These are phyloP conservation scores for Ogataea paradorogensis DNA, from an alignment of 805 yeast species.

Conservation along the genomic window DNA sequence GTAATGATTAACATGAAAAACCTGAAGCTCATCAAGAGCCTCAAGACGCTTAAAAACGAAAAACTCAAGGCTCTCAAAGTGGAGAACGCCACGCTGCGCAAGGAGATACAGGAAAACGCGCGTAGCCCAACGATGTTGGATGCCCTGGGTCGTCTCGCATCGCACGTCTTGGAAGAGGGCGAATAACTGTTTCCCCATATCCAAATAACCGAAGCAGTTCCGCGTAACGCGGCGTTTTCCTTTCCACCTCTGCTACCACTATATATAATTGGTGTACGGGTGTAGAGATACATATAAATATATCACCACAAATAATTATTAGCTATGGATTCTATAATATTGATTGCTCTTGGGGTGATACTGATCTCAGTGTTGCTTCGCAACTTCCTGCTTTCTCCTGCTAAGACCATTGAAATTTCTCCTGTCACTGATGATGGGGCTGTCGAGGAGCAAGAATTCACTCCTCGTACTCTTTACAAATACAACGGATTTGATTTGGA, in stretches of 20 bases:
- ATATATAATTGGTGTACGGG: slow-evolving; percentile 5
- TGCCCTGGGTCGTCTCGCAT: slow-evolving; percentile 35
- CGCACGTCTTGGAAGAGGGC: slow-evolving; percentile 35
- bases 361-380: slow-evolving; percentile 23
- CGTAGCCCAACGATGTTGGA: slow-evolving; percentile 29
- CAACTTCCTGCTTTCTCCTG: slow-evolving; percentile 21
- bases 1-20: slow-evolving; percentile 31
- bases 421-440: slow-evolving; percentile 23
- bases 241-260: not conserved
- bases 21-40: slow-evolving; percentile 32
- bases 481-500: slow-evolving; percentile 81
- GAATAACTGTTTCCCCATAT: slow-evolving; percentile 16
- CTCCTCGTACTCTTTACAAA: slow-evolving; percentile 69
- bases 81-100: slow-evolving; percentile 29
- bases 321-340: slow-evolving; percentile 27
- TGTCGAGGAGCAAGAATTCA: slow-evolving; percentile 46
- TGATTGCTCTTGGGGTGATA: slow-evolving; percentile 24
- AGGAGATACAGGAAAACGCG: slow-evolving; percentile 18
- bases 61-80: slow-evolving; percentile 26
- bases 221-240: too few species aligned
- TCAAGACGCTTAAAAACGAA: slow-evolving; percentile 29
- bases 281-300: not conserved
- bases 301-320: slow-evolving; percentile 7
- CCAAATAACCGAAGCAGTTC: too few species aligned
- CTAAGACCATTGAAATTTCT: slow-evolving; percentile 26